These are phyloP conservation scores for Arachnomyces sp. DNA, from an alignment of 2,329 filamentous ascomycete species.

Conservation along the genomic window DNA sequence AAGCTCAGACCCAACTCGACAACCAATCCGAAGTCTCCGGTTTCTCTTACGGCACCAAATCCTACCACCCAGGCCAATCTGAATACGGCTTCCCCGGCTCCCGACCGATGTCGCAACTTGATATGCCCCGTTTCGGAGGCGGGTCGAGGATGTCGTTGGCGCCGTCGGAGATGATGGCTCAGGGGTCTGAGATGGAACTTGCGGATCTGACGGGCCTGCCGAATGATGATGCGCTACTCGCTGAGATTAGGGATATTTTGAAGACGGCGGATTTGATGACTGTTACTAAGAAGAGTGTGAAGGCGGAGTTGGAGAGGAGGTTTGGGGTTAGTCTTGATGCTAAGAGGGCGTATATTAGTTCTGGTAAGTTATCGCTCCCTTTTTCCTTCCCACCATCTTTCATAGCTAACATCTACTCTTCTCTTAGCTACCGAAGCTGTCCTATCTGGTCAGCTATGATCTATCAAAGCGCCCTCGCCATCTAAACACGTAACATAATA, in stretches of 20 bases:
- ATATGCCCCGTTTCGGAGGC: slow-evolving; percentile 44
- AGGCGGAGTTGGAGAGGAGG: slow-evolving; percentile 80
- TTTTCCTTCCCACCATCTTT: neutral
- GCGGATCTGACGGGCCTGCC: slow-evolving; percentile 67
- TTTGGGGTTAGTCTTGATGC: slow-evolving; percentile 81
- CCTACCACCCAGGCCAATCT: slow-evolving; percentile 51
- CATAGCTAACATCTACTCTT: slow-evolving; percentile 18
- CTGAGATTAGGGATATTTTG: slow-evolving; percentile 91
- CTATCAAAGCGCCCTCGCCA: too few relatives aligned
- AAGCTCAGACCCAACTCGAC: slow-evolving; percentile 73
- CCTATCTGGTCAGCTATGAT: slow-evolving; percentile 63
- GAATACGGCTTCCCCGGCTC: slow-evolving; percentile 65
- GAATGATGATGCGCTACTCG: slow-evolving; percentile 77
- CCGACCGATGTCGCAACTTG: slow-evolving; percentile 52
- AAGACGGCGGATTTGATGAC: slow-evolving; percentile 91
- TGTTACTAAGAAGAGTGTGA: slow-evolving; percentile 97
- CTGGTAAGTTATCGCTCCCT: slow-evolving; percentile 52
- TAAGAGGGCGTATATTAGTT: slow-evolving; percentile 89
- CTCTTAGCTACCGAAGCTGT: slow-evolving; percentile 63
- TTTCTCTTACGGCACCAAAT: slow-evolving; percentile 87
- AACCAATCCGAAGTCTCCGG: slow-evolving; percentile 90
- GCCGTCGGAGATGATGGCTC: slow-evolving; percentile 59
- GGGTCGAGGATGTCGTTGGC: slow-evolving; percentile 55
- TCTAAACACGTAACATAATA: neutral
- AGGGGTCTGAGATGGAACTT: slow-evolving; percentile 62